Evolutionary conservation across 257 asterid genomes (phyloP).

Genomic region (Mentha longifolia): DNA sequence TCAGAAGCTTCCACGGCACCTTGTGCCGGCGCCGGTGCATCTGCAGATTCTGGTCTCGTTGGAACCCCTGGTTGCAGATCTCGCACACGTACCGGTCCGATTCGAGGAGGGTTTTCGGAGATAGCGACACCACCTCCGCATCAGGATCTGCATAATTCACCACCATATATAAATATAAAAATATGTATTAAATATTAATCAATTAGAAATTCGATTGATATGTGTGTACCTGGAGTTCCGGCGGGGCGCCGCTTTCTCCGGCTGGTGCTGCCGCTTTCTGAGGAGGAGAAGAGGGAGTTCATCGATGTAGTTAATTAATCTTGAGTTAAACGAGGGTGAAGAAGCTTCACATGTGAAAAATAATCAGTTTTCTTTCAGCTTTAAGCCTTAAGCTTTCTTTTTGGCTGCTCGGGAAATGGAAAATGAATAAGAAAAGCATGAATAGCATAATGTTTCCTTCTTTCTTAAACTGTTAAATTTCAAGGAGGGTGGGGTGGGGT

Average conservation of each 20-base stretch:
- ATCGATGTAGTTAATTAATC: too few relatives aligned
- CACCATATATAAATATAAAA: not conserved
- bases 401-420: not conserved
- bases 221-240: slow-evolving; percentile 77
- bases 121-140: slow-evolving; percentile 84
- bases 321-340: too few relatives aligned
- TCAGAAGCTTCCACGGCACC: slow-evolving; percentile 92
- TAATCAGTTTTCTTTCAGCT: slow-evolving; percentile 36
- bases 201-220: too few relatives aligned
- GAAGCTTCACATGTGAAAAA: not conserved
- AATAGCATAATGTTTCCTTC: slow-evolving; percentile 12
- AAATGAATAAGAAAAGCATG: not conserved
- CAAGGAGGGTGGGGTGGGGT: too few relatives aligned
- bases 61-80: slow-evolving; percentile 97
- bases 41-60: slow-evolving; percentile 90
- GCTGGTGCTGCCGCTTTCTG: slow-evolving; percentile 46
- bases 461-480: slow-evolving; percentile 3
- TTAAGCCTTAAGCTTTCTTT: slow-evolving; percentile 46
- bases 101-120: slow-evolving; percentile 81
- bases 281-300: slow-evolving; percentile 49
- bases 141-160: slow-evolving; percentile 61
- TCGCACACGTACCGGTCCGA: slow-evolving; percentile 91
- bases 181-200: too few relatives aligned
- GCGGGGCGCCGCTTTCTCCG: slow-evolving; percentile 78
- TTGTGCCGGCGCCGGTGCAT: slow-evolving; percentile 90